Conservation (phyloP, 2,329 filamentous ascomycete species). For the Corynespora cassiicola region DNA sequence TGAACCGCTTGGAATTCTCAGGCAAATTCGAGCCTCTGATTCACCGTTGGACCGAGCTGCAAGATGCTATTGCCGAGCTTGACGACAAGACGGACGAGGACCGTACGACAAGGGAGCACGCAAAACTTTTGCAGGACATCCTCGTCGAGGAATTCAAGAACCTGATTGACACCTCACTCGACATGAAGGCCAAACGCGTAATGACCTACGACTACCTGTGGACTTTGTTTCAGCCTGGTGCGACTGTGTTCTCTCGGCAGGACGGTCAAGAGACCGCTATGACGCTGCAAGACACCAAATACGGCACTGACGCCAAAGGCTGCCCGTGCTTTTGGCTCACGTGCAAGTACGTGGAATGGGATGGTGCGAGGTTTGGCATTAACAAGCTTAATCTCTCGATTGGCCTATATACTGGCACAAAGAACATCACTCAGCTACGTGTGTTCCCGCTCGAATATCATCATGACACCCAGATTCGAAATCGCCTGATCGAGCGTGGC, state of each 20-base stretch:
- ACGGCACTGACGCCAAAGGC: slow-evolving; percentile 39
- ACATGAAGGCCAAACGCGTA: slow-evolving; percentile 48
- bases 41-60: slow-evolving; percentile 65
- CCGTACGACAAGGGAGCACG: slow-evolving; percentile 45
- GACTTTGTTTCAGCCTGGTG: slow-evolving; percentile 51
- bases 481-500: slow-evolving; percentile 53
- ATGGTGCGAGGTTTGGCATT: slow-evolving; percentile 43
- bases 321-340: slow-evolving; percentile 46
- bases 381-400: slow-evolving; percentile 37
- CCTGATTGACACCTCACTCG: slow-evolving; percentile 48
- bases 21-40: slow-evolving; percentile 70
- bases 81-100: slow-evolving; percentile 34
- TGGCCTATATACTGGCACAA: slow-evolving; percentile 47
- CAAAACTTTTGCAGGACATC: slow-evolving; percentile 45
- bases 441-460: slow-evolving; percentile 56
- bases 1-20: slow-evolving; percentile 68
- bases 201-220: slow-evolving; percentile 53
- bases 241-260: slow-evolving; percentile 35
- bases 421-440: slow-evolving; percentile 48
- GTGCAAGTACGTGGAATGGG: slow-evolving; percentile 46
- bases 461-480: slow-evolving; percentile 45
- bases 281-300: slow-evolving; percentile 35
- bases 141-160: slow-evolving; percentile 50
- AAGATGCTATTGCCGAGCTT: slow-evolving; percentile 29
- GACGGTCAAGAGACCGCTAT: slow-evolving; percentile 46